Conservation (phyloP, 257 asterid species). For the Solanum ossicruentum region DNA sequence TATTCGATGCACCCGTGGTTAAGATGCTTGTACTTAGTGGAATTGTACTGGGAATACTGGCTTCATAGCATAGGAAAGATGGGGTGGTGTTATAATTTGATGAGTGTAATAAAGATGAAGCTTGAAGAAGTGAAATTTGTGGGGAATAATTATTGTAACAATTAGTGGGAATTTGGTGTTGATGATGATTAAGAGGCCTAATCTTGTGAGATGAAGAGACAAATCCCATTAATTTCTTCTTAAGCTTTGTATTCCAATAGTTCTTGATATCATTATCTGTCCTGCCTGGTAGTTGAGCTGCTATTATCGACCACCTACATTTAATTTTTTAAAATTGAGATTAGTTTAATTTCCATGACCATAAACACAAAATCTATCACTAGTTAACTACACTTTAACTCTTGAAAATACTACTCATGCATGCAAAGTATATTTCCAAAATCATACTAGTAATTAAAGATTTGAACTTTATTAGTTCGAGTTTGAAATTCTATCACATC, state of each 20-base stretch:
- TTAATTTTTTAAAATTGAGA: neutral
- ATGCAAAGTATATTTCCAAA: neutral
- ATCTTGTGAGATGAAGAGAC: constrained; percentile 14
- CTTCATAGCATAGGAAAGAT: neutral
- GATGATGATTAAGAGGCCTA: neutral
- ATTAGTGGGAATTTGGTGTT: neutral
- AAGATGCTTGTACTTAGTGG: constrained; percentile 1
- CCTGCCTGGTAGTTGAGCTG: constrained; percentile 71
- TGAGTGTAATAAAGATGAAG: neutral
- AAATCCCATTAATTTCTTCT: constrained; percentile 36
- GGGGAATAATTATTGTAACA: neutral
- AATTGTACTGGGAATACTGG: neutral
- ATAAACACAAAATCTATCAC: neutral
- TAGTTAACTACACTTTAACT: neutral
- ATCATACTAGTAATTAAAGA: neutral
- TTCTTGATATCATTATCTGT: constrained; percentile 86
- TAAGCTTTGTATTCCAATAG: constrained; percentile 93
- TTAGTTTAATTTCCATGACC: neutral
- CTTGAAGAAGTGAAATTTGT: constrained; percentile 1
- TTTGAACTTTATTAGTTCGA: neutral
- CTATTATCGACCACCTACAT: constrained; percentile 67
- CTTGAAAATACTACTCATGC: neutral
- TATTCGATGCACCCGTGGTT: neutral
- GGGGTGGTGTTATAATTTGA: neutral
- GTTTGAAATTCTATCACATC: neutral